These are phyloP conservation scores for Beauveria pseudobassiana DNA, from an alignment of 2,329 filamentous ascomycete species.

Conservation along the genomic window DNA sequence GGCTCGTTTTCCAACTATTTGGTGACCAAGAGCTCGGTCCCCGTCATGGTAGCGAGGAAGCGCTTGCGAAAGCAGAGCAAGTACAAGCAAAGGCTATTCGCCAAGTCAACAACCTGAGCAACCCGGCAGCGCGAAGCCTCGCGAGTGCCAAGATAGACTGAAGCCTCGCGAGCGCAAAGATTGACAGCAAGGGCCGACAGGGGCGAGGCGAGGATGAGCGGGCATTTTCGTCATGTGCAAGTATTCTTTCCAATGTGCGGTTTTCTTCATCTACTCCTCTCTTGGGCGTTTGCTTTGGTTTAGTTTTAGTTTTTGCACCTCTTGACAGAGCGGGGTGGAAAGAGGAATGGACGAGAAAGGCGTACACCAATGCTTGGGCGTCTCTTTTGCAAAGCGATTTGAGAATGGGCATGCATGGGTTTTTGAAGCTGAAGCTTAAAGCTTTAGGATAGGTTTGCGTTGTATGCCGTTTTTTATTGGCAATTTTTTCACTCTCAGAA, in stretches of 20 bases:
- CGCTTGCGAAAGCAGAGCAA: constrained; percentile 81
- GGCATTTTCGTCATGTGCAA: not conserved
- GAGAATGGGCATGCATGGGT: not conserved
- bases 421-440: not conserved
- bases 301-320: not conserved
- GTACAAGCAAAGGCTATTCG: constrained; percentile 61
- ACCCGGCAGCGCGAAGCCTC: constrained; percentile 58
- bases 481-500: not conserved
- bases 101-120: constrained; percentile 74
- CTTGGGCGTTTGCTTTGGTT: not conserved
- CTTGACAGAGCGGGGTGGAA: not conserved
- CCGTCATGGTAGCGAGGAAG: constrained; percentile 96
- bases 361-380: not conserved
- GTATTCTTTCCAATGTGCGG: not conserved
- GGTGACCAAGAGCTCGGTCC: constrained; percentile 91
- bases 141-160: constrained; percentile 70
- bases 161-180: not conserved
- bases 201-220: not conserved
- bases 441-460: not conserved
- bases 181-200: too few species aligned
- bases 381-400: not conserved
- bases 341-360: not conserved
- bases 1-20: constrained; percentile 97
- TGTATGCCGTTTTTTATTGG: not conserved
- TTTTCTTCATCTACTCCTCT: not conserved